phyloP scores from a whole-genome alignment of 2,329 filamentous ascomycete genomes.

The Nemania sp. region DNA sequence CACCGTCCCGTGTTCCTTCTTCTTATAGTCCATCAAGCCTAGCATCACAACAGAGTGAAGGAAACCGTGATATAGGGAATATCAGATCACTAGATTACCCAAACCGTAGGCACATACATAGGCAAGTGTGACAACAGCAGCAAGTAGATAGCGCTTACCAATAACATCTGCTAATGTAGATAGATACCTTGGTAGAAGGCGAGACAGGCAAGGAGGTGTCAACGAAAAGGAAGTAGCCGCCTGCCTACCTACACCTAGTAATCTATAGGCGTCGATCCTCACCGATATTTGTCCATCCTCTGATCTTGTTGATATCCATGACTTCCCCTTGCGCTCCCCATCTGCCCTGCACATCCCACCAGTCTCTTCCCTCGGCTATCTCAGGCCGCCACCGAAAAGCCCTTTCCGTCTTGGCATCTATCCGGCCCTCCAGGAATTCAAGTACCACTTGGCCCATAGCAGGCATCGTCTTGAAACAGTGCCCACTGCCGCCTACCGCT shows the following conservation, averaged over 20 bases:
- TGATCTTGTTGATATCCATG: slow-evolving; percentile 61
- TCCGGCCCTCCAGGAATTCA: slow-evolving; percentile 59
- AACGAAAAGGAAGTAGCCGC: not conserved
- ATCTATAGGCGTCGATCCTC: slow-evolving; percentile 3
- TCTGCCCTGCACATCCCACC: slow-evolving; percentile 59
- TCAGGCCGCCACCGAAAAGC: slow-evolving; percentile 65
- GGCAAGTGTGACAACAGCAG: too few species aligned
- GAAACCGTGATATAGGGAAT: too few species aligned
- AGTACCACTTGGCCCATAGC: slow-evolving; percentile 62
- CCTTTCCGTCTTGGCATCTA: slow-evolving; percentile 57
- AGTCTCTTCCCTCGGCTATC: slow-evolving; percentile 55
- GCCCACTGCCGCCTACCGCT: slow-evolving; percentile 63
- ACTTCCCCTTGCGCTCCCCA: slow-evolving; percentile 61
- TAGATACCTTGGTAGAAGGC: too few species aligned
- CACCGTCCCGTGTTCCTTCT: too few species aligned
- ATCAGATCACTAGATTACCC: too few species aligned
- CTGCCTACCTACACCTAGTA: not conserved
- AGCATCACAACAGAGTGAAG: too few species aligned
- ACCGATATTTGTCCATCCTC: slow-evolving; percentile 55
- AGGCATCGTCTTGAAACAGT: slow-evolving; percentile 66
- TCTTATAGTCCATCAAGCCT: too few species aligned
- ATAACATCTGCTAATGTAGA: too few species aligned
- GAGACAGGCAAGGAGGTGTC: too few species aligned
- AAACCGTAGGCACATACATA: too few species aligned
- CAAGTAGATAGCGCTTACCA: too few species aligned